Conservation (phyloP, 23 red algal species). For the Gracilaria vermiculophylla region DNA sequence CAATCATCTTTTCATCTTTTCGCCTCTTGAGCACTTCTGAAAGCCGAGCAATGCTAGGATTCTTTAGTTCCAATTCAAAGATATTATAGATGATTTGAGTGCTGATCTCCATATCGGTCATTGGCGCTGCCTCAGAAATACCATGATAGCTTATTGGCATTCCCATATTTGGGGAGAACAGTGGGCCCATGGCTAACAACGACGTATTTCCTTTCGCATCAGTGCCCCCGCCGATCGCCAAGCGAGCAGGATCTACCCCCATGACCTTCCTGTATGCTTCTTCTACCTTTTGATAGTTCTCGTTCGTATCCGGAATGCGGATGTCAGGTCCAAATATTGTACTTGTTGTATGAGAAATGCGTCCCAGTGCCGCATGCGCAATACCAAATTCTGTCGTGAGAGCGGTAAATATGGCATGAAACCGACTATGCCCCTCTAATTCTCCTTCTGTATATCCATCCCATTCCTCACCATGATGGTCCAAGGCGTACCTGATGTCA, state of each 20-base stretch:
- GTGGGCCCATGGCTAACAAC: slow-evolving; percentile 17
- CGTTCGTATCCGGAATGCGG: slow-evolving; percentile 34
- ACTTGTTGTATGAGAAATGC: background rate
- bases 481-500: slow-evolving; percentile 44
- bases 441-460: slow-evolving; percentile 23
- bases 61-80: slow-evolving; percentile 11
- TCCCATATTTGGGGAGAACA: slow-evolving; percentile 22
- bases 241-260: slow-evolving; percentile 9
- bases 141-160: slow-evolving; percentile 44
- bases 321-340: slow-evolving; percentile 43
- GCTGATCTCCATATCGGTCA: slow-evolving; percentile 39
- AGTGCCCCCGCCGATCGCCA: slow-evolving; percentile 40
- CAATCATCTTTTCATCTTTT: background rate
- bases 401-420: background rate
- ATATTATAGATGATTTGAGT: slow-evolving; percentile 33
- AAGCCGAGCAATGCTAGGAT: no score
- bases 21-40: no score
- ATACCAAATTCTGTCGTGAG: background rate
- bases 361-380: background rate
- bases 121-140: slow-evolving; percentile 34
- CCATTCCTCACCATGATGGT: slow-evolving; percentile 27
- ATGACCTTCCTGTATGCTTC: slow-evolving; percentile 25
- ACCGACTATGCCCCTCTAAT: slow-evolving; percentile 9
- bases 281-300: slow-evolving; percentile 13
- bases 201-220: slow-evolving; percentile 39